A percentile compares a stretch with the other conserved stretches of the same genome.
phyloP scores from a whole-genome alignment of 306 rosid species.

The Quercus wislizeni region DNA sequence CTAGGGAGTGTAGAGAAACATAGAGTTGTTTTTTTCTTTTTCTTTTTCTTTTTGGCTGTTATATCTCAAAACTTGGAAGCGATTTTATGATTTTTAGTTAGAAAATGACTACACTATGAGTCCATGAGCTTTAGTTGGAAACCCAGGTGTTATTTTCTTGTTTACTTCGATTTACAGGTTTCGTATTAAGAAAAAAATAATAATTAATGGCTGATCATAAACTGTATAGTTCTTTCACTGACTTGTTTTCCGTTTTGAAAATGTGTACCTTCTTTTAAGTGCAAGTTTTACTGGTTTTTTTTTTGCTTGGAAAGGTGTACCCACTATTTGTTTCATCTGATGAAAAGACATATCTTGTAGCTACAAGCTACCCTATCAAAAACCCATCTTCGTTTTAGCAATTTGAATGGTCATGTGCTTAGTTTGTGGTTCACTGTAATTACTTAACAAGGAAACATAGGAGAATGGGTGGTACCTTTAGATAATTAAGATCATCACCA shows the following conservation, averaged over 20 bases:
- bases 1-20: neutral
- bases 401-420: constrained; percentile 31
- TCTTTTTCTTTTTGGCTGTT: constrained; percentile 11
- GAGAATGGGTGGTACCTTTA: constrained; percentile 22
- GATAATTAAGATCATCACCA: constrained; percentile 1
- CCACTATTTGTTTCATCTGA: constrained; percentile 17
- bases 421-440: constrained; percentile 19
- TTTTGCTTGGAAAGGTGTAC: constrained; percentile 25
- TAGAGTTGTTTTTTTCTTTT: constrained; percentile 4
- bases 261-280: constrained; percentile 49
- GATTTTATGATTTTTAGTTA: constrained; percentile 6
- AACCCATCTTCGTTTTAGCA: constrained; percentile 14
- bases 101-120: constrained; percentile 38
- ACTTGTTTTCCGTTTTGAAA: constrained; percentile 35
- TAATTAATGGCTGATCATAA: neutral
- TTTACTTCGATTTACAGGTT: constrained; percentile 22
- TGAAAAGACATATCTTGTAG: constrained; percentile 27
- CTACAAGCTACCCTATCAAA: constrained; percentile 30
- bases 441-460: constrained; percentile 32
- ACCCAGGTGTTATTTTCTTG: constrained; percentile 6
- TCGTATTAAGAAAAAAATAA: neutral
- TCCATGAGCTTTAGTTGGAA: constrained; percentile 7
- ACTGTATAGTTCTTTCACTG: constrained; percentile 21
- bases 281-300: constrained; percentile 34
- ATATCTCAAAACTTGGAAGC: constrained; percentile 16